Evolutionary conservation across 768 basidiomycete genomes (phyloP), one percentile per base, ranked within the genome.

Genomic region (Hygrocybe coccinea): DNA sequence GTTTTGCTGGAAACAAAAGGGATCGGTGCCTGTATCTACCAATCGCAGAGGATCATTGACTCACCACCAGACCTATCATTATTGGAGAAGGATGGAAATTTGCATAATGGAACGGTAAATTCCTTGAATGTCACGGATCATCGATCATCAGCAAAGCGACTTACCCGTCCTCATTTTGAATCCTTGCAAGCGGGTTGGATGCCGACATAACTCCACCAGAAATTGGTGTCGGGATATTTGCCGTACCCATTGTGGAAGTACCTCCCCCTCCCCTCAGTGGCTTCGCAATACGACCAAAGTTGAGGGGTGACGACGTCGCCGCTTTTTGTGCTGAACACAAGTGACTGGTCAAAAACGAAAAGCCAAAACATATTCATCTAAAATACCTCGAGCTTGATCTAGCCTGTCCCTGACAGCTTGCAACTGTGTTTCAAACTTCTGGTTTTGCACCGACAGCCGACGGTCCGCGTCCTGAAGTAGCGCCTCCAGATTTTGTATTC

Each of bases 401-500:
- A 98, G 76, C 53, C 94, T 81, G 65, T 95, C 91, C 71, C 89
- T 89, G 60, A 97, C 88, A 21, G 88, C 86, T 69, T 95, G 90
- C 50, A 98, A 74, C 69, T 97, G 93, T 38, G 84, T 82, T 72
- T 97, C 94, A 74, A 94, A 95, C 73, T 94, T 97, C 79, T 91
- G 86, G 70, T 97, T 94, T 77, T 95, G 91, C 57, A 88, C 72
- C n/a, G 87, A 86, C 58, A 97, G 76, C 63, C 94, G 83, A 44
- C 92, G 87, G 74, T 98, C 94, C 43, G 95, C 92, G 63, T 95
- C 93, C 65, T 93, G 93, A 25, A 98, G 79, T 36, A 97, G 74
- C 2, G 87, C 84, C 71, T 99, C 97, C 59, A 99, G 79, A 71
- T 93, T 95, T 75, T 94, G 89, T 74, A 99, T 98, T 63, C 97